Evolutionary conservation across 257 asterid genomes (phyloP), one percentile per base, ranked within the genome.

Genomic region (Solanum etuberosum): DNA sequence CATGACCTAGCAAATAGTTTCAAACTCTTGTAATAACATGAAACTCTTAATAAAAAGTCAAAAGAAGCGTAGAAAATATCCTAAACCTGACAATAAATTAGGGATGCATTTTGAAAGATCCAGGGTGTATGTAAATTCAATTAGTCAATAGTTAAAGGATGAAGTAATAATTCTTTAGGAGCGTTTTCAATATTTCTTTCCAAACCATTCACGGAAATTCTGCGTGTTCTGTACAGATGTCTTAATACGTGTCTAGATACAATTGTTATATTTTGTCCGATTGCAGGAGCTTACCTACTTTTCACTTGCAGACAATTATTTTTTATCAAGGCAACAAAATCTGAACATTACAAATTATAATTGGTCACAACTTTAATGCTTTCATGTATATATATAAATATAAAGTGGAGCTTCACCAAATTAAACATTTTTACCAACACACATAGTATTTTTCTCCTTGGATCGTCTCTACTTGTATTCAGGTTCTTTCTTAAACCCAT

Each of bases 71-170:
- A 40, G 13, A 43, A 43, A 43, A 43, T 43, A 43, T 43, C 48
- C 0, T 43, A 43, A 43, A 43, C 5, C 0, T 43, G 15, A 43
- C 5, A 5, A 0, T 43, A 43, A 43, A 43, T 43, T 43, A 43
- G 0, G 15, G 16, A 43, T 43, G 0, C 11, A 43, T 43, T 43
- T 43, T 43, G 0, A 42, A 42, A 4, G 0, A 46, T 13, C 0
- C 2, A 0, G 4, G 18, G 2, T 46, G 1, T 46, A 4, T 46
- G 1, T 43, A 46, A 13, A 1, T 46, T 46, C 18, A 4, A 1
- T 46, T 46, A 4, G 2, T 13, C 3, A 46, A 46, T 46, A 46
- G 0, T 46, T 46, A 40, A 46, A 46, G 1, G 2, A 46, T 4
- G 1, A 46, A 46, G 1, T 14, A 14, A 46, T 46, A 46, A 14